Percentiles rank a stretch among this genome's conserved stretches.
These are phyloP conservation scores for Hypomyces rosellus DNA, from an alignment of 2,329 filamentous ascomycete species.

Conservation along the genomic window DNA sequence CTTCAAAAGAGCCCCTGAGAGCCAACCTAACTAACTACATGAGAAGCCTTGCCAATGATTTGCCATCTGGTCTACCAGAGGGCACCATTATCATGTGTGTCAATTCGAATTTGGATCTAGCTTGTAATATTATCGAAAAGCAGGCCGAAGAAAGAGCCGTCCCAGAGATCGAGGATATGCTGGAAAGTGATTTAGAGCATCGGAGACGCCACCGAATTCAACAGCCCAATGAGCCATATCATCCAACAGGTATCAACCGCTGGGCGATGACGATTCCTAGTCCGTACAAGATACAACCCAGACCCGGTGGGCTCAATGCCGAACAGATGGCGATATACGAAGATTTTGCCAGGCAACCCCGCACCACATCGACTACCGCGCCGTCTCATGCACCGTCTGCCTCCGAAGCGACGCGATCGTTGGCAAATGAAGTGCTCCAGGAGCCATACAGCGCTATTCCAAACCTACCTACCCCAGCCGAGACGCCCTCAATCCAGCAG, in stretches of 20 bases:
- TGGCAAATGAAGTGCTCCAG: slow-evolving; percentile 58
- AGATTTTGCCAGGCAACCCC: slow-evolving; percentile 84
- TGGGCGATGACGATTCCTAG: slow-evolving; percentile 94
- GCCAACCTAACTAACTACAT: slow-evolving; percentile 98
- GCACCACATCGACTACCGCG: slow-evolving; percentile 51
- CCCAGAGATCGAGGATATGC: slow-evolving; percentile 90
- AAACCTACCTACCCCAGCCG: slow-evolving; percentile 51
- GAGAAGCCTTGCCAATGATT: slow-evolving; percentile 58
- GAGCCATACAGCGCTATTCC: slow-evolving; percentile 55
- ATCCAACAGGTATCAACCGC: slow-evolving; percentile 73
- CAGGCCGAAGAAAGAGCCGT: slow-evolving; percentile 90
- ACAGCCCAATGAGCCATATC: slow-evolving; percentile 76
- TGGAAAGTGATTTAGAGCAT: slow-evolving; percentile 71
- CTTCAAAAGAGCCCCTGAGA: slow-evolving; percentile 91
- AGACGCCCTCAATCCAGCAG: slow-evolving; percentile 51
- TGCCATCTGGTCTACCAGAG: slow-evolving; percentile 81
- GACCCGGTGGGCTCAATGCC: slow-evolving; percentile 64
- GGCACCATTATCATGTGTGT: slow-evolving; percentile 98
- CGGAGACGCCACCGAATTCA: slow-evolving; percentile 69
- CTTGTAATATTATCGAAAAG: slow-evolving; percentile 90
- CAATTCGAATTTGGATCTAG: slow-evolving; percentile 91
- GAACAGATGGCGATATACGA: slow-evolving; percentile 96
- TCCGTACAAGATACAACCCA: slow-evolving; percentile 79
- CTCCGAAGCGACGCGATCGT: slow-evolving; percentile 54
- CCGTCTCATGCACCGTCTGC: slow-evolving; percentile 49